Evolutionary conservation across 306 rosid genomes (phyloP), one percentile per base, ranked within the genome.

Genomic region (Dalbergia cultrata): DNA sequence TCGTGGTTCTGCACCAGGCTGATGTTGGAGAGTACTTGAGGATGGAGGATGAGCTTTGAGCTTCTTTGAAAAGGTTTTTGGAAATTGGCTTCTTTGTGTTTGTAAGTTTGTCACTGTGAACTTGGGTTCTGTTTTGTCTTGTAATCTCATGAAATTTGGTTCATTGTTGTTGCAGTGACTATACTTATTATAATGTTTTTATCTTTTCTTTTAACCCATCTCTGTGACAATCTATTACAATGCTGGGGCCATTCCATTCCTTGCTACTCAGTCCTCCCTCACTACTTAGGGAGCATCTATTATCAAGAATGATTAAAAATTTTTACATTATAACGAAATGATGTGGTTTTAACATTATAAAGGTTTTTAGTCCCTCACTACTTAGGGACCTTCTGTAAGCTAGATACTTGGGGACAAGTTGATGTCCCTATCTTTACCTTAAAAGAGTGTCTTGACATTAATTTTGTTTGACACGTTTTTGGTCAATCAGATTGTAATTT

Each of bases 21-120:
- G 99, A 95, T 84, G 84, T 95, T 5, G 99, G 97, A 7, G 98
- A 91, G 87, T 95, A 93, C 70, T 89, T 95, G 92, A 90, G 99
- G 74, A 89, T 91, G 93, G 99, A 93, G 70, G 98, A 95, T 74
- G 97, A 95, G 37, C 98, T 95, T 80, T 94, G 87, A 92, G 5
- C n/a, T 58, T 13, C 17, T 18, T 44, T 8, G 10, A 17, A 8
- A 16, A 7, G n/a, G 19, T 19, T 68, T 58, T 70, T 54, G 61
- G 34, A 17, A 19, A 1, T 5, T 9, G 62, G 74, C 57, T 67
- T 44, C 8, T 14, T 4, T 14, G 5, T 63, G 7, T 17, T 49
- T 76, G 61, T 11, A 13, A 52, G 0, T 7, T 45, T 37, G 18
- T 77, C 45, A 65, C 49, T 21, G 19, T 68, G 22, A 67, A 8